Base-by-base conservation (phyloP, 257 asterid genomes). In the Cruciata laevipes region DNA sequence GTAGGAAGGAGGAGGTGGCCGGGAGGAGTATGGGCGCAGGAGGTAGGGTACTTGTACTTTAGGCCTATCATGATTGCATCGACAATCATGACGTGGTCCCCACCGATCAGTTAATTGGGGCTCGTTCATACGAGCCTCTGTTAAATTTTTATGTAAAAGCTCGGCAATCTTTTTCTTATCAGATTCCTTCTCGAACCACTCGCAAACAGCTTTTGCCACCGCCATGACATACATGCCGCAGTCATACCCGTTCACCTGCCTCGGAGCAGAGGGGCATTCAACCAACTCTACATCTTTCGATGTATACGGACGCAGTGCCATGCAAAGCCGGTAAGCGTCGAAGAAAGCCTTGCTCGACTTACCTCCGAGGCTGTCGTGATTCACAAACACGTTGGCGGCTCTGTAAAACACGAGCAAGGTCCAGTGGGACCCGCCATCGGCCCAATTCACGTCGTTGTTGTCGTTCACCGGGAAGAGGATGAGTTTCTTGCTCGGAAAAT, bases 391-490 rank as follows among this genome's bases (percentile, higher is more conserved):
- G 63, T 88, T 81, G 53, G 83, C 71, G 11, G 75, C 59, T 63
- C 90, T 82, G 65, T 73, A 84, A 40, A 77, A 90, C 7, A 82
- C 90, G 30, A 93, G 95, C 69, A 90, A 74, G 80, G 88, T 88
- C 95, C 99, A 93, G 53, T 85, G 95, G 40, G 68, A 74, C 61
- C 97, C 96, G 7, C 97, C 99, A 77, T 81, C 97, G 3, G 90
- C 96, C 68, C 66, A 16, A 42, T 61, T 66, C 73, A 88, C 87
- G 0, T 88, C 83, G 32, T 25, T 58, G n/a, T 93, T 90, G 72
- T 90, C 89, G 25, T 93, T 88, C 83, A 93, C 74, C 11, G 96
- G 92, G 69, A 93, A 86, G 24, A 93, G 69, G 37, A 93, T 81
- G 74, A 92, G 71, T 62, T 88, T 78, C 79, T 76, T 84, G 58